Evolutionary conservation across 352 stramenopile species (phyloP).

Genomic region (Pythium volutum): DNA sequence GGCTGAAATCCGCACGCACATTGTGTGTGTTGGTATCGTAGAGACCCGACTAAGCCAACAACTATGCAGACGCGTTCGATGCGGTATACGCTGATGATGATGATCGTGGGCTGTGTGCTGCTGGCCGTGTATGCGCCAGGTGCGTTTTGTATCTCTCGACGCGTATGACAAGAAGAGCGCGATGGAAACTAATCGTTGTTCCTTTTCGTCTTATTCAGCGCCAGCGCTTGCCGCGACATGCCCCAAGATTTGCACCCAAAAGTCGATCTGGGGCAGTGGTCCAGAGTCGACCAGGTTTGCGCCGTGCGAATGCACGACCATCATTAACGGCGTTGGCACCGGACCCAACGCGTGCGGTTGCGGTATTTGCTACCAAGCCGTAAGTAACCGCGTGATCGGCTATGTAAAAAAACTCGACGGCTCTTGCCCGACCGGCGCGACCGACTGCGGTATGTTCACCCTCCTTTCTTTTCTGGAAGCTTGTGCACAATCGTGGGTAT

Average conservation of each 20-base stretch:
- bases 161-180: too few relatives aligned
- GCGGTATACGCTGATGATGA: not conserved
- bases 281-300: not conserved
- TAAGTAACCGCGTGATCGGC: not conserved
- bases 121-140: constrained; percentile 1
- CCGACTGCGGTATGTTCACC: constrained; percentile 21
- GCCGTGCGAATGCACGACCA: constrained; percentile 8
- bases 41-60: not conserved
- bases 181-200: too few relatives aligned
- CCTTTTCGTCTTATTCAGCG: too few relatives aligned
- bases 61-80: not conserved
- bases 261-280: constrained; percentile 5
- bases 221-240: constrained; percentile 4
- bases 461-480: too few relatives aligned
- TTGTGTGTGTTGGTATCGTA: not conserved
- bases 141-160: not conserved
- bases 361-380: constrained; percentile 14
- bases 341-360: constrained; percentile 13
- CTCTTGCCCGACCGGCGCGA: constrained; percentile 2
- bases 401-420: constrained; percentile 1
- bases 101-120: not conserved
- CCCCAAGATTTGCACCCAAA: constrained; percentile 9
- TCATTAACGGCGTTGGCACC: not conserved
- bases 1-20: not conserved
- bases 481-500: too few relatives aligned